These are phyloP conservation scores for Spiraea crenata DNA, from an alignment of 331 rosid genomes.

Conservation along the genomic window DNA sequence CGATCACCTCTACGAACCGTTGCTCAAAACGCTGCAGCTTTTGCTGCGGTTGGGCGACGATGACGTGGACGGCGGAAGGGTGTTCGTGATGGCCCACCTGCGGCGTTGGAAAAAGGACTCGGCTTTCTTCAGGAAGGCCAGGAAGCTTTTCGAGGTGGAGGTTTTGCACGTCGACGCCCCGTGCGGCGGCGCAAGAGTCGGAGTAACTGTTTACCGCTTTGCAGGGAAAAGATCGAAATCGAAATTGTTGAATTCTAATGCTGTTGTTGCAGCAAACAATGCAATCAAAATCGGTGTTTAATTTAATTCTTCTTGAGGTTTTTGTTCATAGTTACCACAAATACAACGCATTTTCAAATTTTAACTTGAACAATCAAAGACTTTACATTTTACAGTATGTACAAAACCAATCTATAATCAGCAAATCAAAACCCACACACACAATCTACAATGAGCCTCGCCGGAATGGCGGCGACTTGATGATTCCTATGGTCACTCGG, in stretches of 20 bases:
- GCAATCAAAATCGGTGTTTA: not conserved
- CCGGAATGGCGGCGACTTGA: not conserved
- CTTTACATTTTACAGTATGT: not conserved
- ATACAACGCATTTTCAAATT: not conserved
- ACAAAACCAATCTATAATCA: not conserved
- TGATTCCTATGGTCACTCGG: too few species aligned
- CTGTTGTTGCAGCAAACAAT: not conserved
- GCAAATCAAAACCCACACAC: constrained; percentile 2
- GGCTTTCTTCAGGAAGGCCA: constrained; percentile 72
- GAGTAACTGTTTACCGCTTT: constrained; percentile 69
- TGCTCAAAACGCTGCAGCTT: constrained; percentile 60
- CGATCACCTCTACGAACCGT: constrained; percentile 74
- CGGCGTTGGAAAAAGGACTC: constrained; percentile 91
- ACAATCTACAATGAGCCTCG: constrained; percentile 8
- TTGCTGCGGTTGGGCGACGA: constrained; percentile 30
- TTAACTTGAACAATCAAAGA: not conserved
- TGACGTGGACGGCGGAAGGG: constrained; percentile 24
- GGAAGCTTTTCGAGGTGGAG: constrained; percentile 55
- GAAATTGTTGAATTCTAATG: constrained; percentile 1
- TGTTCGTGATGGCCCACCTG: constrained; percentile 80
- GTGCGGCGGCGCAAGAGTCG: constrained; percentile 54
- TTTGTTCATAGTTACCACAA: not conserved
- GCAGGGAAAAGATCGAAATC: constrained; percentile 23
- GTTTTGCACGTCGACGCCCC: constrained; percentile 61
- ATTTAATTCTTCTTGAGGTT: not conserved